Percentiles rank a stretch among this genome's conserved stretches.
These are phyloP conservation scores for Aspergillus quadrilineatus DNA, from an alignment of 2,329 filamentous ascomycete genomes.

Conservation along the genomic window DNA sequence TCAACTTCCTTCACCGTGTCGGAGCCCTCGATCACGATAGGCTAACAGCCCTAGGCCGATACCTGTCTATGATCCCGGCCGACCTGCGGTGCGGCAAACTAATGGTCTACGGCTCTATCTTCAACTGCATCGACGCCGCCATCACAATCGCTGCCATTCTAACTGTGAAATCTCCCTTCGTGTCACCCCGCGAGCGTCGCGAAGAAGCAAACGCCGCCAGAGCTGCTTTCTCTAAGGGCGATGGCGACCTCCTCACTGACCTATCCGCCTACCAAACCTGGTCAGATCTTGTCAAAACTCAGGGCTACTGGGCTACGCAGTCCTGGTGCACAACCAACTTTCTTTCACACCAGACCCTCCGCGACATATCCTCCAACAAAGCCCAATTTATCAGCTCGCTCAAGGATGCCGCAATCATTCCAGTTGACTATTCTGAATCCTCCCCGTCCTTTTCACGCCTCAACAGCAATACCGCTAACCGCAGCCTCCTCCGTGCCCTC, in stretches of 20 bases:
- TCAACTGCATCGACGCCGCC: constrained; percentile 85
- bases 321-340: constrained; percentile 83
- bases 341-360: constrained; percentile 76
- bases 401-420: constrained; percentile 78
- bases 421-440: constrained; percentile 46
- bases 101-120: constrained; percentile 91
- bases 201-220: constrained; percentile 78
- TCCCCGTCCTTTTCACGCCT: constrained; percentile 44
- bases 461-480: constrained; percentile 38
- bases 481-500: constrained; percentile 63
- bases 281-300: constrained; percentile 62
- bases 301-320: constrained; percentile 49
- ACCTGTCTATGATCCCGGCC: constrained; percentile 92
- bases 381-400: constrained; percentile 83
- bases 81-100: constrained; percentile 91
- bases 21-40: constrained; percentile 83
- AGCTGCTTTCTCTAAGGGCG: constrained; percentile 68
- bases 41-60: constrained; percentile 84
- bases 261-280: constrained; percentile 81
- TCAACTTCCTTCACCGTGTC: constrained; percentile 76
- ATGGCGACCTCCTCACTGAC: constrained; percentile 88
- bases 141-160: constrained; percentile 88
- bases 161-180: constrained; percentile 83
- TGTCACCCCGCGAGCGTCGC: constrained; percentile 77
- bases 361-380: constrained; percentile 83